Percentiles rank a stretch among this genome's conserved stretches.
Evolutionary conservation across 1,139 yeast species (phyloP).

Genomic region (Pichia sp.): DNA sequence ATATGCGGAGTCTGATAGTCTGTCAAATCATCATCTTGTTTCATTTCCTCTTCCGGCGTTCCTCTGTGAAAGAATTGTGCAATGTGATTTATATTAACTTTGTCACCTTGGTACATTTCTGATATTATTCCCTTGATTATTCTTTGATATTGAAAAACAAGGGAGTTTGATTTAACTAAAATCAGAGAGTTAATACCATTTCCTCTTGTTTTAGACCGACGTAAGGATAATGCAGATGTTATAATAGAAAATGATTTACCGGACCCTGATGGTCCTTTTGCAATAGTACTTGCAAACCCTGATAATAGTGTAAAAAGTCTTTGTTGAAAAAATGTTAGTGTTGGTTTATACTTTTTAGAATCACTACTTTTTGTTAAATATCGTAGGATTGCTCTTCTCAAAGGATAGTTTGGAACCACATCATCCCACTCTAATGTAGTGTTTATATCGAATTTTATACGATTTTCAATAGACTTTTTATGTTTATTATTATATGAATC

Average conservation of each 20-base stretch:
- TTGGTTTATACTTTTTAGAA: conserved; percentile 6
- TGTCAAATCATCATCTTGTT: conserved; percentile 21
- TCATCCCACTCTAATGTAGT: conserved; percentile 15
- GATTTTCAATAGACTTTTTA: conserved; percentile 16
- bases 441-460: conserved; percentile 20
- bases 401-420: conserved; percentile 12
- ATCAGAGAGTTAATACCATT: conserved; percentile 26
- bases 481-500: conserved; percentile 22
- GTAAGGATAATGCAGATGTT: conserved; percentile 22
- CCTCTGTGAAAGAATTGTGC: conserved; percentile 29
- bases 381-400: conserved; percentile 16
- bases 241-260: conserved; percentile 27
- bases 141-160: conserved; percentile 22
- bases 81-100: conserved; percentile 11
- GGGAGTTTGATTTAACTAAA: conserved; percentile 25
- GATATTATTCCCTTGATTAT: conserved; percentile 16
- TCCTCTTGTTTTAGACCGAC: conserved; percentile 20
- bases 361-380: conserved; percentile 11
- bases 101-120: conserved; percentile 1
- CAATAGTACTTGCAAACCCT: conserved; percentile 23
- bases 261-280: conserved; percentile 27
- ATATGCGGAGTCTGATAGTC: conserved; percentile 26
- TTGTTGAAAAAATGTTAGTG: conserved; percentile 24
- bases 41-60: conserved; percentile 19
- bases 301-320: conserved; percentile 22